Base-by-base conservation (phyloP, 2,329 filamentous ascomycete genomes). In the Dactylellina sp. region DNA sequence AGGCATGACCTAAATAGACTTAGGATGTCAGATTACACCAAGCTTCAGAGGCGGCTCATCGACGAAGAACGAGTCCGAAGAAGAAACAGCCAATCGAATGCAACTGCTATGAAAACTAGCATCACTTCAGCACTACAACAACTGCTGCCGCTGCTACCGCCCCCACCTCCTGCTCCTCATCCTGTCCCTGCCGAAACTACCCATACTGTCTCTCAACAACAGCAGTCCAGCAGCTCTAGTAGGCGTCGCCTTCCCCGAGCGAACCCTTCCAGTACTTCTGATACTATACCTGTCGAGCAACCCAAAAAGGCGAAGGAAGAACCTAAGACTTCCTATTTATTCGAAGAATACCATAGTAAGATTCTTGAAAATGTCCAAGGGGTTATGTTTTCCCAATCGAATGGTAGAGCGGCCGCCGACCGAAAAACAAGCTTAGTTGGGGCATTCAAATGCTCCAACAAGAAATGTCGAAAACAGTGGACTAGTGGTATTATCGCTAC, bases 31-130 rank as follows among this genome's bases (percentile, higher is more conserved):
- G 40, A 12, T 18, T 71, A 53, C 14, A 50, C 59, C 7, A 24
- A 32, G 35, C 9, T 12, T 5, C 59, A 71, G 22, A 50, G 60
- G n/a, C 44, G 24, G 7, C 24, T 64, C 6, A 71, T 71, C n/a
- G 44, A 71, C n/a, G 44, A 55, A 20, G 66, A 64, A 42, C 44
- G 59, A 39, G 53, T 56, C 14, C 35, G 37, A n/a, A 40, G 66
- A 5, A 42, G 20, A 25, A 32, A 22, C 28, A n/a, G 40, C 32
- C 4, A 49, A 20, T 7, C 14, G 24, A 37, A 16, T 28, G n/a
- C n/a, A n/a, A n/a, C n/a, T n/a, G n/a, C n/a, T n/a, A n/a, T n/a
- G n/a, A n/a, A n/a, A n/a, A n/a, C n/a, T n/a, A n/a, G n/a, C n/a
- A n/a, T n/a, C n/a, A n/a, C n/a, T n/a, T n/a, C n/a, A n/a, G n/a